A percentile compares a stretch with the other conserved stretches of the same genome.
phyloP scores from a whole-genome alignment of 345 rosid genomes.

The Moringa oleifera region DNA sequence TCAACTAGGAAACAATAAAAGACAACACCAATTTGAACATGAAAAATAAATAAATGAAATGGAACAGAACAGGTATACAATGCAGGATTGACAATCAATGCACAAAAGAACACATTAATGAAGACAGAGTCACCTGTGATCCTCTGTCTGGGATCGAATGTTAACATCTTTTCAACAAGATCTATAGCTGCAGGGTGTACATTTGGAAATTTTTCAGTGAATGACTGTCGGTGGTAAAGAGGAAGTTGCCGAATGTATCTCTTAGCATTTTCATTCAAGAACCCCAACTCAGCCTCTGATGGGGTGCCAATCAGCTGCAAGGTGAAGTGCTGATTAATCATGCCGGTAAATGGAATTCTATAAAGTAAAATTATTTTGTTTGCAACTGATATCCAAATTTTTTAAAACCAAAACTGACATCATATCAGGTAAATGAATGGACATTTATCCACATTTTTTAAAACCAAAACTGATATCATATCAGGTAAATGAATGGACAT shows the following conservation, averaged over 20 bases:
- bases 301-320: conserved; percentile 86
- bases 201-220: conserved; percentile 63
- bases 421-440: background rate
- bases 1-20: background rate
- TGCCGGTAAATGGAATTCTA: background rate
- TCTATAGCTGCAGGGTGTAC: conserved; percentile 69
- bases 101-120: too few species aligned
- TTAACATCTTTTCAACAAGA: conserved; percentile 84
- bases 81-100: too few species aligned
- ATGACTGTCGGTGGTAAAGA: conserved; percentile 52
- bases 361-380: background rate
- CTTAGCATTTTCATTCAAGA: conserved; percentile 76
- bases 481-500: background rate
- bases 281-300: conserved; percentile 68
- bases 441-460: background rate
- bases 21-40: too few species aligned
- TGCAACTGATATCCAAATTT: background rate
- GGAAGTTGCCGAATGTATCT: conserved; percentile 65
- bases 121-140: conserved; percentile 84
- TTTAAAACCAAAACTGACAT: too few species aligned
- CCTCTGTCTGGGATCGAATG: conserved; percentile 76
- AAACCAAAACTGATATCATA: background rate
- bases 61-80: too few species aligned
- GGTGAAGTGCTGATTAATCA: conserved; percentile 11
- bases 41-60: too few species aligned